Base-by-base conservation (phyloP, 371 early-diverging fungal species). In the Circinella umbellata region DNA sequence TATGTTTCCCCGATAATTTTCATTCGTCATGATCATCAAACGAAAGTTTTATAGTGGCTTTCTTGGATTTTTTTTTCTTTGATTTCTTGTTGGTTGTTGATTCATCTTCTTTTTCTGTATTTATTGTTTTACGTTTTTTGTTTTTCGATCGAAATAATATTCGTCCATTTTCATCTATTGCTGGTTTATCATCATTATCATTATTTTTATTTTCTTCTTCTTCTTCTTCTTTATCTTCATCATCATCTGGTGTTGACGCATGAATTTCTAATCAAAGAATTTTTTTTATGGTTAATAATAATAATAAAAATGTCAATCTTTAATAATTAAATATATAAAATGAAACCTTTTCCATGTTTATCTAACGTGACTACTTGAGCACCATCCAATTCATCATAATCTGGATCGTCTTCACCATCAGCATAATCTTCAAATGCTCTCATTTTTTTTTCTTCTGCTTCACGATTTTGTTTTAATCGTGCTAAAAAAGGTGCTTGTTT, bases 321-420 rank as follows among this genome's bases (percentile, higher is more conserved):
- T n/a, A n/a, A n/a, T n/a, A n/a, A n/a, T n/a, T n/a, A n/a, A n/a
- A 49, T 49, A 49, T 8, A 49, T 8, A 9, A n/a, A 15, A 15
- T 49, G 49, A 9, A 74, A 74, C 88, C 86, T 80, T 79, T 81
- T 38, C 79, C 88, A 36, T 81, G 63, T 20, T 64, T 75, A 39
- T 86, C 86, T 59, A 84, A 67, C 46, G 67, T 79, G 0, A 79
- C 83, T 0, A 84, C 73, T 66, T 84, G 85, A 17, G 85, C 85
- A 10, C 85, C 85, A 9, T 84, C 82, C 4, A 84, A 61, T 51
- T 84, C 85, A 68, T 84, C 78, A 38, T 79, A 79, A 57, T 84
- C 85, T 4, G 77, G 77, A 62, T 84, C 82, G 66, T 81, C 82
- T 61, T 80, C 77, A 8, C 81, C 82, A 70, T 82, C 82, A 53